Evolutionary conservation across 2,329 filamentous ascomycete genomes (phyloP), one percentile per base, ranked within the genome.

Genomic region (Phaeomoniella chlamydospora): DNA sequence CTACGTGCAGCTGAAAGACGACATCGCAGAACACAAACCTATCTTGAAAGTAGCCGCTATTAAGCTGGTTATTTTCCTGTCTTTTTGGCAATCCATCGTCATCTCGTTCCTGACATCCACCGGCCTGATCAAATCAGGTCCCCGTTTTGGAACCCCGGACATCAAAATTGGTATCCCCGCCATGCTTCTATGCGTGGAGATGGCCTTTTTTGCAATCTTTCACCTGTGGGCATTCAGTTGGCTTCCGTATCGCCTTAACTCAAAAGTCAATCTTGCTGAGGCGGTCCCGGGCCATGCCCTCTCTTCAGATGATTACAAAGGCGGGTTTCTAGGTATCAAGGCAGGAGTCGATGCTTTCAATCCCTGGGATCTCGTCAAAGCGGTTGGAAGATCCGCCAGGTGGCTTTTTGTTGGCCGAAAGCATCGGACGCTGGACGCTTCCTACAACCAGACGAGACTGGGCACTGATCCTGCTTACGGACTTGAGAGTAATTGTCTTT

Each of bases 41-140:
- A 80, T 88, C 45, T 57, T 88, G 44, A 93, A 93, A 57, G 76
- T 93, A 16, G 52, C 85, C 14, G 80, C 83, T 49, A 90, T 94
- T 59, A 93, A 93, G 58, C 68, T 92, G 17, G 84, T 92, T 50
- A 85, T 93, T 49, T 93, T 93, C 64, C 69, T 94, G 45, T 86
- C 79, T 22, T 92, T 92, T 57, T 93, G 85, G 85, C 85, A 94
- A 51, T 65, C 62, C 18, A 67, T 69, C 47, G 45, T 74, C 35
- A 75, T 81, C 44, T 74, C 67, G 14, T 64, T 79, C 39, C 59
- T 80, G 14, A 70, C 70, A 13, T 73, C 73, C 1, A 67, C 68
- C 3, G 68, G 80, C 3, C 67, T 77, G 12, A 64, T 90, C 34
- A 70, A 76, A 41, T 55, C 80, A 1, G 77, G 68, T 31, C 55